Conservation (phyloP, 345 rosid genomes). For the Tarenaya hassleriana region DNA sequence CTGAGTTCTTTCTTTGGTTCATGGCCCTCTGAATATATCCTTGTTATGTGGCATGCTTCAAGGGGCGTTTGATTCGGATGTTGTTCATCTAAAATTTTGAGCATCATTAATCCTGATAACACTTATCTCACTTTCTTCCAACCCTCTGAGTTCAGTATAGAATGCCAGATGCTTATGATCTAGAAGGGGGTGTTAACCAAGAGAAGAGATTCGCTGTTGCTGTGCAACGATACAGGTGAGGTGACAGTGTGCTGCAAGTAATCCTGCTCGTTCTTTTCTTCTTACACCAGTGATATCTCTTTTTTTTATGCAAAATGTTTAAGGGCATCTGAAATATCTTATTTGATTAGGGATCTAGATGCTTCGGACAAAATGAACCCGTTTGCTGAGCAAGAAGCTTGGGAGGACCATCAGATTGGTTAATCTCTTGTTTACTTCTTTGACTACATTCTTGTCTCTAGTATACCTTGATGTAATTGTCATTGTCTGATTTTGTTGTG, state of each 20-base stretch:
- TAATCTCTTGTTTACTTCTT: conserved; percentile 17
- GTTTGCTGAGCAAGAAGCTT: conserved; percentile 97
- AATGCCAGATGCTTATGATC: conserved; percentile 97
- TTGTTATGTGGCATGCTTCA: not conserved
- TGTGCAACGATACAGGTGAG: conserved; percentile 77
- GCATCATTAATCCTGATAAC: conserved; percentile 12
- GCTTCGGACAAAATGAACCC: conserved; percentile 93
- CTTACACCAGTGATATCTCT: conserved; percentile 10
- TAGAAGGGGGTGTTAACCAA: conserved; percentile 73
- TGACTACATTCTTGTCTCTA: conserved; percentile 1
- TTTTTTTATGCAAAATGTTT: conserved; percentile 2
- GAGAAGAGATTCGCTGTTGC: conserved; percentile 95
- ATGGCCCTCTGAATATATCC: not conserved
- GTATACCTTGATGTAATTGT: conserved; percentile 14
- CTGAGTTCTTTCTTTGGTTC: conserved; percentile 5
- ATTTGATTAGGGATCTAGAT: conserved; percentile 43
- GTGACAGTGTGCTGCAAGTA: conserved; percentile 21
- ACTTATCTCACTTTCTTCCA: conserved; percentile 11
- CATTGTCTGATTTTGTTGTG: conserved; percentile 15
- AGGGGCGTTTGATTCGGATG: too few species aligned
- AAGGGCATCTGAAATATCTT: conserved; percentile 11
- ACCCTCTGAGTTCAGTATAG: conserved; percentile 51
- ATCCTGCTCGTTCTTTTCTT: conserved; percentile 9
- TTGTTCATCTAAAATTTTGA: not conserved
- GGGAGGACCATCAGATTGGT: conserved; percentile 99